A percentile compares a stretch with the other conserved stretches of the same genome.
Evolutionary conservation across 352 stramenopile genomes (phyloP).

Genomic region (Phytophthora colocasiae): DNA sequence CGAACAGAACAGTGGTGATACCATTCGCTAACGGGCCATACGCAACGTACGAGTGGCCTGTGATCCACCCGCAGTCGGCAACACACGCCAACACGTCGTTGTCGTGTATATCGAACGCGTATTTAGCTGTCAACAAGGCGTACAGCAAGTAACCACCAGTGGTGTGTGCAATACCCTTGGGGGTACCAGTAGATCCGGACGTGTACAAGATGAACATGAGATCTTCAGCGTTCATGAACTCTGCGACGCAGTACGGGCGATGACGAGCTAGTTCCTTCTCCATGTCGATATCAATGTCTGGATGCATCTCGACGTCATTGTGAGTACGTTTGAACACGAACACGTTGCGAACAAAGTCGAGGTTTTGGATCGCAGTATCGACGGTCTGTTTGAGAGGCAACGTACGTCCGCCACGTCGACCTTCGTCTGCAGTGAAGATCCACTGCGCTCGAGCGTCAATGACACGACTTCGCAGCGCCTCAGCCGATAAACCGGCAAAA

Average conservation of each 20-base stretch:
- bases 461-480: slow-evolving; percentile 95
- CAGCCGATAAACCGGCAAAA: slow-evolving; percentile 95
- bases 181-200: slow-evolving; percentile 18
- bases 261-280: slow-evolving; percentile 83
- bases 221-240: slow-evolving; percentile 92
- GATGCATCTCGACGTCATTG: slow-evolving; percentile 65
- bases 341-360: slow-evolving; percentile 83
- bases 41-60: slow-evolving; percentile 96
- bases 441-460: slow-evolving; percentile 82
- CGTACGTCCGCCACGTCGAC: slow-evolving; percentile 90
- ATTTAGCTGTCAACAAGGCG: slow-evolving; percentile 92
- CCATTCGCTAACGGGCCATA: slow-evolving; percentile 82
- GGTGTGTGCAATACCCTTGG: slow-evolving; percentile 17
- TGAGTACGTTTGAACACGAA: slow-evolving; percentile 4
- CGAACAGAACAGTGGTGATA: slow-evolving; percentile 96
- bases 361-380: slow-evolving; percentile 88
- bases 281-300: slow-evolving; percentile 93
- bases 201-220: slow-evolving; percentile 32
- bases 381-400: slow-evolving; percentile 96
- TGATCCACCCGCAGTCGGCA: slow-evolving; percentile 97
- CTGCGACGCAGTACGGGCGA: slow-evolving; percentile 94
- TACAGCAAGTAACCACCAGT: neutral
- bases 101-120: slow-evolving; percentile 92
- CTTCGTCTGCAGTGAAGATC: slow-evolving; percentile 95
- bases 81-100: slow-evolving; percentile 95